Conservation (phyloP, 108 stramenopile genomes). For the Nannochloropsis gaditana region DNA sequence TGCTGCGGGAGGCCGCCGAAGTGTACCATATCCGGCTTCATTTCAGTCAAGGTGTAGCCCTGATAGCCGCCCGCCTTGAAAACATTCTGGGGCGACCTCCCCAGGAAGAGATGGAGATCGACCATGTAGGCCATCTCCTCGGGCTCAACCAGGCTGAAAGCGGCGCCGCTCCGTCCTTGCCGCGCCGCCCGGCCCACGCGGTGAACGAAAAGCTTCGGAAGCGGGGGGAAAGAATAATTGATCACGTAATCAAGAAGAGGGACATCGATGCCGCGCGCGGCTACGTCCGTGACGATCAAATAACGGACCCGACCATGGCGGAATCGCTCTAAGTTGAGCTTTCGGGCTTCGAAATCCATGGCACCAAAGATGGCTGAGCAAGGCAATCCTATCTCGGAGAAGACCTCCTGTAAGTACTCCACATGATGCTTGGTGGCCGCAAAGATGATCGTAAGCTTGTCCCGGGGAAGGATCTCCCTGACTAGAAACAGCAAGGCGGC, state of each 20-base stretch:
- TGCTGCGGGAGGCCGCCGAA: slow-evolving; percentile 88
- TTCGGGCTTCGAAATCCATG: slow-evolving; percentile 85
- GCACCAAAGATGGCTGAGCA: slow-evolving; percentile 87
- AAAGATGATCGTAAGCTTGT: slow-evolving; percentile 62
- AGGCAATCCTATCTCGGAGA: slow-evolving; percentile 55
- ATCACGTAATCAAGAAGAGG: slow-evolving; percentile 96
- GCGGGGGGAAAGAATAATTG: slow-evolving; percentile 89
- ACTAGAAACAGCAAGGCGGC: slow-evolving; percentile 85
- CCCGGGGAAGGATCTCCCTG: slow-evolving; percentile 66
- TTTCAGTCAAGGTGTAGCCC: slow-evolving; percentile 72
- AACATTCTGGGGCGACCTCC: slow-evolving; percentile 60
- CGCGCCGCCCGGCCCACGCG: slow-evolving; percentile 85
- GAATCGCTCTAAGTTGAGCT: slow-evolving; percentile 76
- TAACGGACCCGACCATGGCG: slow-evolving; percentile 56
- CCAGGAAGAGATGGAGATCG: slow-evolving; percentile 89
- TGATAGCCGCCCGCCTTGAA: not conserved
- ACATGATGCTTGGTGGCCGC: slow-evolving; percentile 93
- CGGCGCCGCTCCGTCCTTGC: slow-evolving; percentile 79
- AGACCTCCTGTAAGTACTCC: slow-evolving; percentile 79
- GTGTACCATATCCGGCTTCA: slow-evolving; percentile 94
- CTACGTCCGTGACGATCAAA: slow-evolving; percentile 96
- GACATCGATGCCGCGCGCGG: slow-evolving; percentile 94
- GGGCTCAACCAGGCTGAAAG: slow-evolving; percentile 85
- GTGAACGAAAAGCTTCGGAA: slow-evolving; percentile 92
- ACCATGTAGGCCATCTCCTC: slow-evolving; percentile 96